These are phyloP conservation scores for Aspergillus wentii DNA, from an alignment of 495 filamentous ascomycete species.

Conservation along the genomic window DNA sequence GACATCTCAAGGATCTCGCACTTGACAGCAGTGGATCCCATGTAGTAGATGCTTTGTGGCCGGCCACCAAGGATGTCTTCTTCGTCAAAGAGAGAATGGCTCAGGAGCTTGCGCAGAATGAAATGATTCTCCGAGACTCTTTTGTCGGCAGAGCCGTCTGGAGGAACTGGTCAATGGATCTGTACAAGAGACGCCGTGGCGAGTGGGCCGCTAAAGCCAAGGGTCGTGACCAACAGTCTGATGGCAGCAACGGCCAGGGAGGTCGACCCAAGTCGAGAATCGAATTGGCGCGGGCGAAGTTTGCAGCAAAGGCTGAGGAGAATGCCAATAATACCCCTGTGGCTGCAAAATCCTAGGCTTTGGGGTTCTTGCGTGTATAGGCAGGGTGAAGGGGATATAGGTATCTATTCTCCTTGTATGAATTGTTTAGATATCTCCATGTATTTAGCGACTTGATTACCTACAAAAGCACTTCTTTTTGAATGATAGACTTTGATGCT, in stretches of 20 bases:
- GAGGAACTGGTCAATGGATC: conserved; percentile 88
- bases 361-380: too few species aligned
- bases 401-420: too few species aligned
- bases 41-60: conserved; percentile 74
- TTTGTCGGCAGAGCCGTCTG: conserved; percentile 78
- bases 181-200: conserved; percentile 62
- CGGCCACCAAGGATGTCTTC: conserved; percentile 57
- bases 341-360: neutral
- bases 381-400: too few species aligned
- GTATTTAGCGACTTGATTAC: too few species aligned
- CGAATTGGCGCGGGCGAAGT: conserved; percentile 44
- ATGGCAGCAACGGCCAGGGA: conserved; percentile 16
- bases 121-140: conserved; percentile 64
- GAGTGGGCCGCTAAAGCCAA: conserved; percentile 72
- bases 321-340: conserved; percentile 4
- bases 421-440: too few species aligned
- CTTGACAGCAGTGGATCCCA: conserved; percentile 68
- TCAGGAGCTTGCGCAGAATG: conserved; percentile 55
- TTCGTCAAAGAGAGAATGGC: conserved; percentile 66
- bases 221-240: conserved; percentile 25
- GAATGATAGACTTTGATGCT: too few species aligned
- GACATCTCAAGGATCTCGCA: conserved; percentile 59
- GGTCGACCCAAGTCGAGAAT: conserved; percentile 40
- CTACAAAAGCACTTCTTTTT: too few species aligned
- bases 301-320: conserved; percentile 25